Percentiles rank a stretch among this genome's conserved stretches.
Conservation (phyloP, 495 filamentous ascomycete genomes). For the Daldinia grandis region DNA sequence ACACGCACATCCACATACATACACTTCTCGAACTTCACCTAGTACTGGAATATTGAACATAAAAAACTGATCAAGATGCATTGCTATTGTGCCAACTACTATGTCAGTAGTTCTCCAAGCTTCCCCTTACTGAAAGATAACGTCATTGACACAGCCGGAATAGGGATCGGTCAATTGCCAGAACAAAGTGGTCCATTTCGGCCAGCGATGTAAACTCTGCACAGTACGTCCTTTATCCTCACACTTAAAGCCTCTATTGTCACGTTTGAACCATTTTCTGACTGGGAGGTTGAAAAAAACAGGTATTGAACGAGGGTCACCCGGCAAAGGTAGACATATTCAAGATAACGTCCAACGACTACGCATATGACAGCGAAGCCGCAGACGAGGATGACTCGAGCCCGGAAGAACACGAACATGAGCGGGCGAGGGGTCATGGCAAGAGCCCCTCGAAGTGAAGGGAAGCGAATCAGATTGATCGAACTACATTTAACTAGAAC, state of each 20-base stretch:
- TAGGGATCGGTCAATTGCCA: conserved; percentile 57
- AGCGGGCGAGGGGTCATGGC: conserved; percentile 9
- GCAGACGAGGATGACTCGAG: conserved; percentile 26
- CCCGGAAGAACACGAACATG: conserved; percentile 11
- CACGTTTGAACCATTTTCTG: neutral
- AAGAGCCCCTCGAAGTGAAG: conserved; percentile 30
- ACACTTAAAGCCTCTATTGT: neutral
- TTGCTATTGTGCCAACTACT: conserved; percentile 64
- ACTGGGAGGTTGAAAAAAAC: neutral
- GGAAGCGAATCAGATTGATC: neutral
- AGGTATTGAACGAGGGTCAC: conserved; percentile 39
- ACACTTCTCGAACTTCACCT: neutral
- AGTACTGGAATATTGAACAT: neutral
- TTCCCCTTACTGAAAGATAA: neutral
- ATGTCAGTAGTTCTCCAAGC: conserved; percentile 46
- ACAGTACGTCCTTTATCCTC: conserved; percentile 42
- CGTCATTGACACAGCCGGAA: conserved; percentile 21
- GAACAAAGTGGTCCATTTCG: conserved; percentile 56
- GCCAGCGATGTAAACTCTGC: conserved; percentile 56
- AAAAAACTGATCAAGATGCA: conserved; percentile 41
- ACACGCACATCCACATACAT: too few species aligned
- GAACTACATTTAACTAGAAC: neutral
- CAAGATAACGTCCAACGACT: conserved; percentile 20
- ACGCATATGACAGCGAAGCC: conserved; percentile 27
- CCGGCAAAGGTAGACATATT: conserved; percentile 24